phyloP scores from a whole-genome alignment of 2,329 filamentous ascomycete genomes.

The Aureobasidium musti region DNA sequence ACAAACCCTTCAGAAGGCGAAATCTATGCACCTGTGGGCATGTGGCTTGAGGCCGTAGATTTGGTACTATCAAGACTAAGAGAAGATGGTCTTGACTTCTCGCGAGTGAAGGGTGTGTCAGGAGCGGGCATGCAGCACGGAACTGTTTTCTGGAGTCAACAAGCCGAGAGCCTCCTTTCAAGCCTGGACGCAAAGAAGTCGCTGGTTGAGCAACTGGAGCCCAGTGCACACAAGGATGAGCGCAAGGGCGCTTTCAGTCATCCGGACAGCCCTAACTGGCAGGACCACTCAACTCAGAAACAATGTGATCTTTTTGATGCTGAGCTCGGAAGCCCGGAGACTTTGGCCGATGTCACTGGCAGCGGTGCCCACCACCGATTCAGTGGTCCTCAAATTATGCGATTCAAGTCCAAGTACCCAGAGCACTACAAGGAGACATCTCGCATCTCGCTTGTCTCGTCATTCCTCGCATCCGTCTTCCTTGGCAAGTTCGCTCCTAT shows the following conservation, averaged over 20 bases:
- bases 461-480: slow-evolving; percentile 89
- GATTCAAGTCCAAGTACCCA: slow-evolving; percentile 78
- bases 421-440: slow-evolving; percentile 77
- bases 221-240: slow-evolving; percentile 42
- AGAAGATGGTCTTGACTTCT: slow-evolving; percentile 69
- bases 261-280: slow-evolving; percentile 93
- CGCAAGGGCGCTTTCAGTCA: slow-evolving; percentile 70
- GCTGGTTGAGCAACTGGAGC: slow-evolving; percentile 70
- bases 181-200: slow-evolving; percentile 61
- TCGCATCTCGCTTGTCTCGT: slow-evolving; percentile 91
- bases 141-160: slow-evolving; percentile 85
- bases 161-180: slow-evolving; percentile 66
- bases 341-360: slow-evolving; percentile 77
- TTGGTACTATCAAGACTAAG: slow-evolving; percentile 75
- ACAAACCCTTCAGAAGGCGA: slow-evolving; percentile 80
- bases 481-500: slow-evolving; percentile 83
- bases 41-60: slow-evolving; percentile 94
- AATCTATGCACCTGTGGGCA: slow-evolving; percentile 86
- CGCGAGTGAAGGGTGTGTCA: slow-evolving; percentile 75
- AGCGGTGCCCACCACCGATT: slow-evolving; percentile 97
- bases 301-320: slow-evolving; percentile 89
- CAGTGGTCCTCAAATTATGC: slow-evolving; percentile 94
- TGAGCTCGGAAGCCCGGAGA: slow-evolving; percentile 64
- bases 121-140: slow-evolving; percentile 97
- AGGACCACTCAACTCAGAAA: slow-evolving; percentile 89